phyloP scores from a whole-genome alignment of 345 rosid species.

The Camelina laxa region DNA sequence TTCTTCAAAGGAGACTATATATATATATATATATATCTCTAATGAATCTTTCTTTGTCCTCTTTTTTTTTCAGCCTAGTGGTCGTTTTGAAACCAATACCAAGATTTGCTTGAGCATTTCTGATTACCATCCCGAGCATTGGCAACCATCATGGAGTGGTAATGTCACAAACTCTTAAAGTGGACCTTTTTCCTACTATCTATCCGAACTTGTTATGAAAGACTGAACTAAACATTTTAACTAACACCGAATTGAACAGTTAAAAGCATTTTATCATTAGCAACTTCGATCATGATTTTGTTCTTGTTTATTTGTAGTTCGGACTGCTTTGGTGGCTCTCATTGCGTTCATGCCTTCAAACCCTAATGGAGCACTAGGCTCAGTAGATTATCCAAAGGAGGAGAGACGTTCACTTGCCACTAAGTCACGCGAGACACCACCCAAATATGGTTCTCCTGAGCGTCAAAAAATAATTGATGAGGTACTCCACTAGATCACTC shows the following conservation, averaged over 20 bases:
- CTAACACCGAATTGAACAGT: not conserved
- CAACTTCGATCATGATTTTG: not conserved
- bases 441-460: conserved; percentile 72
- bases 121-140: conserved; percentile 97
- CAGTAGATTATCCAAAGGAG: conserved; percentile 87
- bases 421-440: conserved; percentile 82
- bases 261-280: not conserved
- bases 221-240: not conserved
- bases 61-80: conserved; percentile 70
- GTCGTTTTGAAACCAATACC: conserved; percentile 94
- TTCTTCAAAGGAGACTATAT: not conserved
- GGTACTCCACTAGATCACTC: conserved; percentile 48
- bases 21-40: not conserved
- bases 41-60: not conserved
- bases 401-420: conserved; percentile 75
- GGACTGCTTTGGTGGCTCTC: conserved; percentile 92
- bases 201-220: not conserved
- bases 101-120: conserved; percentile 98
- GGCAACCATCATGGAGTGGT: conserved; percentile 99
- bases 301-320: conserved; percentile 54
- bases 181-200: not conserved
- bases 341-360: conserved; percentile 97
- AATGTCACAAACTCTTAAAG: conserved; percentile 1
- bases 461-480: conserved; percentile 89
- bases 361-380: conserved; percentile 94